Conservation (phyloP, 2,329 filamentous ascomycete species). For the Xylaria arbuscula region DNA sequence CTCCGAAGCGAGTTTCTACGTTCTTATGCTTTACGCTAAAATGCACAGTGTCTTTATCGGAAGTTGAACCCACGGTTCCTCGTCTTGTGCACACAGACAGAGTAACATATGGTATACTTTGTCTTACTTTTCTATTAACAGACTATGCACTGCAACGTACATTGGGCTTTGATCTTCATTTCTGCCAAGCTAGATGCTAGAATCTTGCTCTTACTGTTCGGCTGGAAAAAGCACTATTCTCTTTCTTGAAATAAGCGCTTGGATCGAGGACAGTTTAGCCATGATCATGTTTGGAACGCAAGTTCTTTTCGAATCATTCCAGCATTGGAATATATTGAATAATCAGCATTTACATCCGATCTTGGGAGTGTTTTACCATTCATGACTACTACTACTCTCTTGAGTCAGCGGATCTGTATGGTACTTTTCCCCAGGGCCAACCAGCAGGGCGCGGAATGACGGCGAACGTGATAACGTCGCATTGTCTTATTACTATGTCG, state of each 20-base stretch:
- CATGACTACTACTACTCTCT: neutral
- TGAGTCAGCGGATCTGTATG: slow-evolving; percentile 15
- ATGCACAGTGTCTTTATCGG: neutral
- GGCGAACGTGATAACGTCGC: slow-evolving; percentile 10
- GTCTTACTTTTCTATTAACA: slow-evolving; percentile 17
- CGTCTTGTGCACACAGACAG: neutral
- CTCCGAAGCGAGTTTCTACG: neutral
- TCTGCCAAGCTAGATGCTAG: neutral
- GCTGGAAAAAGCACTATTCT: neutral
- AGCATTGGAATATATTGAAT: neutral
- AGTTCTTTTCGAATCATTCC: neutral
- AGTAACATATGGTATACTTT: neutral
- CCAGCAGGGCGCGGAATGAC: slow-evolving; percentile 2
- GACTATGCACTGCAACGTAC: neutral
- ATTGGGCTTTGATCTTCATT: neutral
- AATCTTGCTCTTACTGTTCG: neutral
- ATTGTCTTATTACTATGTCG: neutral
- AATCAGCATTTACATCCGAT: neutral
- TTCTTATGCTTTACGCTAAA: neutral
- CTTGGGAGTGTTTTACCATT: slow-evolving; percentile 1
- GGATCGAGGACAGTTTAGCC: neutral
- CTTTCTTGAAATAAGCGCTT: neutral
- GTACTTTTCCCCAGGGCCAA: slow-evolving; percentile 12
- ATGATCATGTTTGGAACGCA: neutral
- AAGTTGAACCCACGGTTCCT: neutral